Percentiles rank a stretch among this genome's conserved stretches.
These are phyloP conservation scores for Saposhnikovia divaricata DNA, from an alignment of 129 eudicot genomes.

Conservation along the genomic window DNA sequence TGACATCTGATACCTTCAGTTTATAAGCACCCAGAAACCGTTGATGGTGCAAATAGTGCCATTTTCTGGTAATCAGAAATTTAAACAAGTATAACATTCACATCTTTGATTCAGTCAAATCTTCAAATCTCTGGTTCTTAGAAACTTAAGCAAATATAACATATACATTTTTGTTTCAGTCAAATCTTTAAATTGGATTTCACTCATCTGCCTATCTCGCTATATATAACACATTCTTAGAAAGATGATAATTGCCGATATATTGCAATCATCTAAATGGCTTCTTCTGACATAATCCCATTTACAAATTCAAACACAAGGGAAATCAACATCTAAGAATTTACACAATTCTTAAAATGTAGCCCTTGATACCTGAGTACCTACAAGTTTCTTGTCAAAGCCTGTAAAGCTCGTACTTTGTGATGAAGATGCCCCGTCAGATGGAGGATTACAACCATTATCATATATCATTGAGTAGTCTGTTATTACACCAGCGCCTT, in stretches of 20 bases:
- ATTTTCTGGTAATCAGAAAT: not conserved
- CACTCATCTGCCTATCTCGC: not conserved
- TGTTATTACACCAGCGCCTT: constrained; percentile 5
- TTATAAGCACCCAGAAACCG: not conserved
- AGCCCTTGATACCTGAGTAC: constrained; percentile 2
- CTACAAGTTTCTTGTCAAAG: constrained; percentile 5
- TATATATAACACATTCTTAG: not conserved
- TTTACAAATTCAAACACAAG: not conserved
- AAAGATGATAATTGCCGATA: not conserved
- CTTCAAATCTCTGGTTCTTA: not conserved
- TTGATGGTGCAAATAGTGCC: not conserved
- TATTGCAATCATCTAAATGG: not conserved
- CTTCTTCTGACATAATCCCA: not conserved
- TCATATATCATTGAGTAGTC: constrained; percentile 9
- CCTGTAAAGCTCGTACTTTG: constrained; percentile 6
- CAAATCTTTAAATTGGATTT: not conserved
- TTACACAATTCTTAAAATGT: not conserved
- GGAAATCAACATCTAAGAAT: not conserved
- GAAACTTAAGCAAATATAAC: not conserved
- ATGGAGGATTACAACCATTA: not conserved
- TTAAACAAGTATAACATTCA: not conserved
- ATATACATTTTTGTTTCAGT: not conserved
- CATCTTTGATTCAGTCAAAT: not conserved
- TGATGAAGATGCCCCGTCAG: constrained; percentile 8
- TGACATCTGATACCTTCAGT: not conserved